Evolutionary conservation across 495 filamentous ascomycete species (phyloP), one percentile per base, ranked within the genome.

Genomic region (Delitschia confertaspora): DNA sequence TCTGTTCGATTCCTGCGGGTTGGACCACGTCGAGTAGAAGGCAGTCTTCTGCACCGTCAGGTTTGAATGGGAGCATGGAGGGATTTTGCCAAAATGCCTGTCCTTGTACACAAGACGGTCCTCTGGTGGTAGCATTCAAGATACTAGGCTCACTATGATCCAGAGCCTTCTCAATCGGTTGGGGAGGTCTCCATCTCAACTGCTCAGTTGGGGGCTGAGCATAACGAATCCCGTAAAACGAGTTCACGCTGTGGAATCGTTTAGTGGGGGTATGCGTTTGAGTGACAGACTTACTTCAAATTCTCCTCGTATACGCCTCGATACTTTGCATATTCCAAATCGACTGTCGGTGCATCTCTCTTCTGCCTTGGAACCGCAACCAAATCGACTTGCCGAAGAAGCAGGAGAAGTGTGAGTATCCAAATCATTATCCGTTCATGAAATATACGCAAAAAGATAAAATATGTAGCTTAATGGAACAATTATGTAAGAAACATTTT

Each of bases 41-140:
- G 29, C 47, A 51, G 27, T 51, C 47, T 45, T 51, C 47, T 23
- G 44, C 38, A 11, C 42, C 44, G 9, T 17, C 13, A 5, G 25
- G 11, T 3, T 3, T 33, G 16, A n/a, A 18, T 20, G 42, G 20
- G n/a, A n/a, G n/a, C n/a, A n/a, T n/a, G 20, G 17, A 26, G 19
- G 23, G 6, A 6, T 30, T 24, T 2, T 8, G 31, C 26, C 26
- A 33, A 21, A 16, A 23, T n/a, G 44, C 35, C 32, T 22, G 24
- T 11, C 44, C 44, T 47, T 47, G 44, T 2, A 47, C 18, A 29
- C 44, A 47, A n/a, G 4, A 6, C 25, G 26, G 35, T 4, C 44
- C 35, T n/a, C 25, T 17, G 4, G 11, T 33, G 1, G 44, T 47
- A 6, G 24, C 44, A 25, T 38, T 31, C 7, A 47, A 4, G 20